These are phyloP conservation scores for Curvularia sp. DNA, from an alignment of 2,329 filamentous ascomycete species.

Conservation along the genomic window DNA sequence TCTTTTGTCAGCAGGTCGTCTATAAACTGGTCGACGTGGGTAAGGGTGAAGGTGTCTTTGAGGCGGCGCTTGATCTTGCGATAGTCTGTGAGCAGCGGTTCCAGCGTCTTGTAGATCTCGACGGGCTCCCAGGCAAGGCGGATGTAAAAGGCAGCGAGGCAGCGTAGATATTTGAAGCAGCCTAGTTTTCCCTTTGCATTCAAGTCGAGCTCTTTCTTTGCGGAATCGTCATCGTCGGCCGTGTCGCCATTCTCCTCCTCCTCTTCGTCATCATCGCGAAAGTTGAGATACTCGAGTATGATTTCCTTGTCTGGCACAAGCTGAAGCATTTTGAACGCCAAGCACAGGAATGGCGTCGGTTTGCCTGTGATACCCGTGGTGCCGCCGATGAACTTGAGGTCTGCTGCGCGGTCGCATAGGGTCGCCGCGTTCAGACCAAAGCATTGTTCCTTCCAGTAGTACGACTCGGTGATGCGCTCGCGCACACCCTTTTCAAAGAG, in stretches of 20 bases:
- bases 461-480: conserved; percentile 92
- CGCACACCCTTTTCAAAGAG: conserved; percentile 95
- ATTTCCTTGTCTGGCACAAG: conserved; percentile 81
- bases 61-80: conserved; percentile 82
- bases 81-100: conserved; percentile 81
- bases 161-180: conserved; percentile 79
- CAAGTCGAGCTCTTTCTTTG: conserved; percentile 30
- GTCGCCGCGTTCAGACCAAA: conserved; percentile 87
- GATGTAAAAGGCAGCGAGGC: conserved; percentile 91
- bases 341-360: conserved; percentile 89
- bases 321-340: conserved; percentile 93
- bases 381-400: conserved; percentile 84
- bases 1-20: conserved; percentile 91
- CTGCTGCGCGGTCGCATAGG: conserved; percentile 86
- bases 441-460: conserved; percentile 99
- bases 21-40: conserved; percentile 88
- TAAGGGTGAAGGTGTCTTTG: conserved; percentile 76
- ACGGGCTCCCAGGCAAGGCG: conserved; percentile 82
- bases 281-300: conserved; percentile 78
- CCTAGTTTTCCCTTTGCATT: conserved; percentile 41
- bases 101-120: conserved; percentile 79
- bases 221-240: conserved; percentile 5
- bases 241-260: conserved; percentile 20
- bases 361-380: conserved; percentile 85
- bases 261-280: conserved; percentile 45